These are phyloP conservation scores for Podila epigama DNA, from an alignment of 192 early-diverging fungal genomes.

Conservation along the genomic window DNA sequence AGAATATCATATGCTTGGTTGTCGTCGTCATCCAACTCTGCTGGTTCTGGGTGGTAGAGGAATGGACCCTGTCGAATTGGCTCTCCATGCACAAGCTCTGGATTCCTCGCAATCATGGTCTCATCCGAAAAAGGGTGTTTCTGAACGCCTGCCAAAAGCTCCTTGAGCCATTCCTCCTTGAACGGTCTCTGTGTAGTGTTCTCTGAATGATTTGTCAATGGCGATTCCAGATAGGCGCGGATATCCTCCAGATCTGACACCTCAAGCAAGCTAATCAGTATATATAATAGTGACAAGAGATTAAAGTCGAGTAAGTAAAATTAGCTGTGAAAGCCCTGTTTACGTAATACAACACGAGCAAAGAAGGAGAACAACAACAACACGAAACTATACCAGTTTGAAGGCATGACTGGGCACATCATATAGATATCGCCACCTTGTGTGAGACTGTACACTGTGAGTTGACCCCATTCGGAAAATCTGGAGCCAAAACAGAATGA, in stretches of 20 bases:
- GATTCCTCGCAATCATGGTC: conserved; percentile 13
- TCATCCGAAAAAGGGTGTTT: conserved; percentile 21
- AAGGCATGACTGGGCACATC: conserved; percentile 81
- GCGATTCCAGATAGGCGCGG: conserved; percentile 17
- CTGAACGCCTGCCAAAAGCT: conserved; percentile 39
- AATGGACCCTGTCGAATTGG: conserved; percentile 61
- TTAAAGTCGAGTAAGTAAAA: no score
- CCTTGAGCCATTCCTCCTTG: conserved; percentile 53
- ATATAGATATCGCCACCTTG: conserved; percentile 75
- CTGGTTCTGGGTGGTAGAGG: conserved; percentile 50
- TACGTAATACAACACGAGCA: no score
- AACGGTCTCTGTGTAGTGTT: not conserved
- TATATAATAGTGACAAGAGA: no score
- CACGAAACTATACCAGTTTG: conserved; percentile 56
- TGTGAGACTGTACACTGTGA: conserved; percentile 75
- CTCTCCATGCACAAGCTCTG: conserved; percentile 5
- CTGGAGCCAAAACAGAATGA: conserved; percentile 60
- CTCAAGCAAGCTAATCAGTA: conserved; percentile 14
- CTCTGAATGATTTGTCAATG: not conserved
- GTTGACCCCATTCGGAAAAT: conserved; percentile 69
- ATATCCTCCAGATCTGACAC: conserved; percentile 24
- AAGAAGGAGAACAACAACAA: no score
- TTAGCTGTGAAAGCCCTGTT: no score
- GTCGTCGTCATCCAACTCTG: conserved; percentile 34
- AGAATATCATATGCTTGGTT: conserved; percentile 55